Conservation (phyloP, 2,329 filamentous ascomycete genomes). For the Arthroderma sp. region DNA sequence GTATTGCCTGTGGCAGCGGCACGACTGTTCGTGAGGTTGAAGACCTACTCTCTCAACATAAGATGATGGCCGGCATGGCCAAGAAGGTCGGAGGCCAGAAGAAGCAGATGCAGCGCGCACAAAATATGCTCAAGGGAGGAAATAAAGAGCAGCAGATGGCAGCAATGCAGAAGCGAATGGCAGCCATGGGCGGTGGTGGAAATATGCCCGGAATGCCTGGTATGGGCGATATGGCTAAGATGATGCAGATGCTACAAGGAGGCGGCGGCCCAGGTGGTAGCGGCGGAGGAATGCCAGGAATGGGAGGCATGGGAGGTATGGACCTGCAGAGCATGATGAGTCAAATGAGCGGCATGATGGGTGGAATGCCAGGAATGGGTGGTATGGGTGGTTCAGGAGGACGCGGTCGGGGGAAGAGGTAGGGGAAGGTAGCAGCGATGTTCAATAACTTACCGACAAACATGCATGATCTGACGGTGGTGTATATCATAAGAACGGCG, state of each 20-base stretch:
- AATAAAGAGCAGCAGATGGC: slow-evolving; percentile 91
- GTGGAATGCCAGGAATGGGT: slow-evolving; percentile 43
- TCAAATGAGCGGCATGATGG: slow-evolving; percentile 41
- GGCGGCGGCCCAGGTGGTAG: slow-evolving; percentile 46
- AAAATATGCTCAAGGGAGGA: slow-evolving; percentile 77
- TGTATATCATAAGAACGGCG: too few relatives aligned
- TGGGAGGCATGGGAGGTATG: slow-evolving; percentile 47
- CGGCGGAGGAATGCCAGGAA: slow-evolving; percentile 50
- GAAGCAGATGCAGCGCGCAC: slow-evolving; percentile 92
- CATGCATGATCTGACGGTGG: too few relatives aligned
- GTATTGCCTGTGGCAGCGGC: slow-evolving; percentile 78
- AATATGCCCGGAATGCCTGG: slow-evolving; percentile 49
- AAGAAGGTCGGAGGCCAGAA: slow-evolving; percentile 98
- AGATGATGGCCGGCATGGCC: slow-evolving; percentile 98
- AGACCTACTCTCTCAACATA: slow-evolving; percentile 91
- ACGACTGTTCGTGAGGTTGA: slow-evolving; percentile 89
- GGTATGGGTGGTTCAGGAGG: slow-evolving; percentile 38
- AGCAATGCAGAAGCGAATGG: slow-evolving; percentile 91
- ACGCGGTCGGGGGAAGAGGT: slow-evolving; percentile 20
- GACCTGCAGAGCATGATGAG: slow-evolving; percentile 68
- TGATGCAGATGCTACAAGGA: slow-evolving; percentile 88
- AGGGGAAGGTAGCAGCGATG: slow-evolving; percentile 6
- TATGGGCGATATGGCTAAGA: slow-evolving; percentile 80
- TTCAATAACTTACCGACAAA: too few relatives aligned
- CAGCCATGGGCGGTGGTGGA: slow-evolving; percentile 71